These are phyloP conservation scores for Ploettnerulaceae sp. DNA, from an alignment of 2,329 filamentous ascomycete genomes.

Conservation along the genomic window DNA sequence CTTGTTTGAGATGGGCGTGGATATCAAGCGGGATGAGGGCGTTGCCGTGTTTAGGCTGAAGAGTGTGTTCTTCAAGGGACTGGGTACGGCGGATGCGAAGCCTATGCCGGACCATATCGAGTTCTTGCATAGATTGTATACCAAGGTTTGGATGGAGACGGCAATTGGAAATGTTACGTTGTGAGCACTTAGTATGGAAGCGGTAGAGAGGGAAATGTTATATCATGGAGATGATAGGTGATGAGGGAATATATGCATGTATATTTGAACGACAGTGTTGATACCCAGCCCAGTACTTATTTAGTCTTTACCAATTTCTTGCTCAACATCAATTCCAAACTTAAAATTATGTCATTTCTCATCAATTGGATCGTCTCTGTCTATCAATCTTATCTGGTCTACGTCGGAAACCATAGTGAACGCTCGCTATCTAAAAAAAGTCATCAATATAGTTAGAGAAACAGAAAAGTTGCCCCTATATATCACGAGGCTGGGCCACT, in stretches of 20 bases:
- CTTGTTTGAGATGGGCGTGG: conserved; percentile 59
- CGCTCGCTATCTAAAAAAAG: not conserved
- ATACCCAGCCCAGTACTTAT: too few species aligned
- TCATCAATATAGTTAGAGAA: too few species aligned
- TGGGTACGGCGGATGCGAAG: conserved; percentile 37
- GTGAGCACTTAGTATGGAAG: not conserved
- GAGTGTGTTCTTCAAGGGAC: conserved; percentile 54
- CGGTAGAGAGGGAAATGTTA: too few species aligned
- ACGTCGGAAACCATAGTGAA: too few species aligned
- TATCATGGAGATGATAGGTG: too few species aligned
- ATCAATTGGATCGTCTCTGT: conserved; percentile 1
- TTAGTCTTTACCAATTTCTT: too few species aligned
- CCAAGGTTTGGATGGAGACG: conserved; percentile 52
- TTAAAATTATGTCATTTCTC: not conserved
- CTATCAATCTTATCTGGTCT: too few species aligned
- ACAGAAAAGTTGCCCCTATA: too few species aligned
- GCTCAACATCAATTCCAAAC: too few species aligned
- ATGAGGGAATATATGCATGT: too few species aligned
- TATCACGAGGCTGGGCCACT: too few species aligned
- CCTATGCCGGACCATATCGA: conserved; percentile 45
- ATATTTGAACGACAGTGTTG: too few species aligned
- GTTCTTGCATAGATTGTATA: conserved; percentile 51
- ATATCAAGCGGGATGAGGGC: conserved; percentile 55
- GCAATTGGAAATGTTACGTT: conserved; percentile 33
- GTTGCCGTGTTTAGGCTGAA: conserved; percentile 61